phyloP scores from a whole-genome alignment of 345 rosid species.

The Salix arbutifolia region DNA sequence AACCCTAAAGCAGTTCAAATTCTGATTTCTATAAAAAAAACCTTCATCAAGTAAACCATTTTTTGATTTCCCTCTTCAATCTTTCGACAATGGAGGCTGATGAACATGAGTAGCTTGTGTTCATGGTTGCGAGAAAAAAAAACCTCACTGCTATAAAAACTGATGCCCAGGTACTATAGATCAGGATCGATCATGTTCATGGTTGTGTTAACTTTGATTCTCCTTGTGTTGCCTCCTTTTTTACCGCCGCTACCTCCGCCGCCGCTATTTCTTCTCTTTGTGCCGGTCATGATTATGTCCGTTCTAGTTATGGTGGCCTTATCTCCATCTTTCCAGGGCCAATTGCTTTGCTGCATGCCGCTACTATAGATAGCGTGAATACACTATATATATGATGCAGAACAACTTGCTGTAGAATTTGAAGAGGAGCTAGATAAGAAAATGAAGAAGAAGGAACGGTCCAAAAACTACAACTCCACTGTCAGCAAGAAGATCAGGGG shows the following conservation, averaged over 20 bases:
- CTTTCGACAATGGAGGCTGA: neutral
- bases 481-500: no score
- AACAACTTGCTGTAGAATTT: no score
- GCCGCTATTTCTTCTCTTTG: neutral
- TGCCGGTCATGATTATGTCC: slow-evolving; percentile 2
- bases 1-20: neutral
- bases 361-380: neutral
- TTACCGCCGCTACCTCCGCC: slow-evolving; percentile 14
- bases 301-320: slow-evolving; percentile 1
- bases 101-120: neutral
- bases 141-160: neutral
- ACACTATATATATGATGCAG: neutral
- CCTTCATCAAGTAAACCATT: neutral
- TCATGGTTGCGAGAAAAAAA: neutral
- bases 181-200: neutral
- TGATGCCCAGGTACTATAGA: neutral
- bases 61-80: neutral
- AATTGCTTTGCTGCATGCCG: neutral
- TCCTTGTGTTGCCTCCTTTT: slow-evolving; percentile 8
- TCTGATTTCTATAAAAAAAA: neutral
- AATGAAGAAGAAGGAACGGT: no score
- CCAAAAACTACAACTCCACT: no score
- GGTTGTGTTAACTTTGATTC: neutral
- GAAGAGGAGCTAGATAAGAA: no score
- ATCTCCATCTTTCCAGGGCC: neutral